Evolutionary conservation across 352 stramenopile genomes (phyloP).

Genomic region (Pythium dissimile): DNA sequence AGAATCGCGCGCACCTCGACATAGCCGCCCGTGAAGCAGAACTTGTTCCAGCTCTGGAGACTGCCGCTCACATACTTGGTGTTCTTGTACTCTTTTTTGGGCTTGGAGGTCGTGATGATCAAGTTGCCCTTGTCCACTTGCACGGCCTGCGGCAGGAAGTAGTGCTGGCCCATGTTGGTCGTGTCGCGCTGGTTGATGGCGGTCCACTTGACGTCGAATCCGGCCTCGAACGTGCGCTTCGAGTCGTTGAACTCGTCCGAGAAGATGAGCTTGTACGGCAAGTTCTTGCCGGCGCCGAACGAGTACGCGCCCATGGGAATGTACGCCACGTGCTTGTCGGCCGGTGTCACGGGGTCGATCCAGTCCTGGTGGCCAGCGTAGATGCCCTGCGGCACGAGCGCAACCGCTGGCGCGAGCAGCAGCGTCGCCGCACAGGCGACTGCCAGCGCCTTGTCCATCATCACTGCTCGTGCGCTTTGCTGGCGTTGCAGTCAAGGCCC

Average conservation of each 20-base stretch:
- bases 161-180: slow-evolving; percentile 94
- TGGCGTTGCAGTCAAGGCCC: too few relatives aligned
- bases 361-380: slow-evolving; percentile 44
- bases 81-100: slow-evolving; percentile 72
- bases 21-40: slow-evolving; percentile 97
- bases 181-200: slow-evolving; percentile 94
- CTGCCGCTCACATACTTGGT: slow-evolving; percentile 89
- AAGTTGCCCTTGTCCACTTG: slow-evolving; percentile 92
- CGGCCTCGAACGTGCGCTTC: slow-evolving; percentile 91
- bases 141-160: slow-evolving; percentile 92
- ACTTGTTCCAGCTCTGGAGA: slow-evolving; percentile 98
- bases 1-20: slow-evolving; percentile 93
- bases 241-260: slow-evolving; percentile 97
- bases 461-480: background rate
- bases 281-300: slow-evolving; percentile 30
- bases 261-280: slow-evolving; percentile 89
- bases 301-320: slow-evolving; percentile 38
- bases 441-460: slow-evolving; percentile 23
- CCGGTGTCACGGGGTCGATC: slow-evolving; percentile 80
- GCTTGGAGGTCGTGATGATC: slow-evolving; percentile 90
- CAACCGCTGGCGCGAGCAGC: slow-evolving; percentile 22
- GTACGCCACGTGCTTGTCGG: slow-evolving; percentile 35
- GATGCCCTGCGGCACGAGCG: slow-evolving; percentile 31
- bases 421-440: slow-evolving; percentile 17
- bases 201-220: slow-evolving; percentile 95